phyloP scores from a whole-genome alignment of 2,329 filamentous ascomycete genomes.

The Incumbomyces lentus region DNA sequence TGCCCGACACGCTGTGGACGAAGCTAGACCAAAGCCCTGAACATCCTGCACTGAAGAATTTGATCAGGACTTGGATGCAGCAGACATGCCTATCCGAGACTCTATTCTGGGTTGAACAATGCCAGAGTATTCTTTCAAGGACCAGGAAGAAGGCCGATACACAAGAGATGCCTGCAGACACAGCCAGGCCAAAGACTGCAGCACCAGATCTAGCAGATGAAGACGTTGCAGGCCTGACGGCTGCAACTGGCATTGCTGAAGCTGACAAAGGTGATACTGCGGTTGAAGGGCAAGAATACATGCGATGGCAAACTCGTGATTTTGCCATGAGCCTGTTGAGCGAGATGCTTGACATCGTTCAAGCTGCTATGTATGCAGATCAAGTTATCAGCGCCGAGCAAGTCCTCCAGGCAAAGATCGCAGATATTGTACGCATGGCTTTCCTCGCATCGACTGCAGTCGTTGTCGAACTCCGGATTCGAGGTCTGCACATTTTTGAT shows the following conservation, averaged over 20 bases:
- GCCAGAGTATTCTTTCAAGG: constrained; percentile 81
- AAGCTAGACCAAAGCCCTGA: constrained; percentile 67
- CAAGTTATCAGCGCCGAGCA: constrained; percentile 68
- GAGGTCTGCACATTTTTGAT: constrained; percentile 87
- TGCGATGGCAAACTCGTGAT: constrained; percentile 90
- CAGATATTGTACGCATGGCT: constrained; percentile 89
- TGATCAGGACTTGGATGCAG: constrained; percentile 85
- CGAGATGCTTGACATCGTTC: constrained; percentile 69
- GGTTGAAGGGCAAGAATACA: constrained; percentile 64
- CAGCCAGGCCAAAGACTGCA: constrained; percentile 32
- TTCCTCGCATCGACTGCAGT: constrained; percentile 95
- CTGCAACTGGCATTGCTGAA: constrained; percentile 54
- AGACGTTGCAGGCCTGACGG: constrained; percentile 89
- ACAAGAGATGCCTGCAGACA: constrained; percentile 17
- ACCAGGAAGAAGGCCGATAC: constrained; percentile 59
- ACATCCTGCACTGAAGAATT: constrained; percentile 71
- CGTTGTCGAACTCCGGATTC: constrained; percentile 78
- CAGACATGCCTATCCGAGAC: constrained; percentile 78
- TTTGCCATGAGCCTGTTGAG: constrained; percentile 86
- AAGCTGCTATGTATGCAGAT: constrained; percentile 66
- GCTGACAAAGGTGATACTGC: constrained; percentile 41
- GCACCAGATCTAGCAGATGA: constrained; percentile 84
- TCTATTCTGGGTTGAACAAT: constrained; percentile 74
- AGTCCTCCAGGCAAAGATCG: constrained; percentile 71
- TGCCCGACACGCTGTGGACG: constrained; percentile 89